Percentiles rank a stretch among this genome's conserved stretches.
Conservation (phyloP, 108 stramenopile genomes). For the Nitzschia palea region DNA sequence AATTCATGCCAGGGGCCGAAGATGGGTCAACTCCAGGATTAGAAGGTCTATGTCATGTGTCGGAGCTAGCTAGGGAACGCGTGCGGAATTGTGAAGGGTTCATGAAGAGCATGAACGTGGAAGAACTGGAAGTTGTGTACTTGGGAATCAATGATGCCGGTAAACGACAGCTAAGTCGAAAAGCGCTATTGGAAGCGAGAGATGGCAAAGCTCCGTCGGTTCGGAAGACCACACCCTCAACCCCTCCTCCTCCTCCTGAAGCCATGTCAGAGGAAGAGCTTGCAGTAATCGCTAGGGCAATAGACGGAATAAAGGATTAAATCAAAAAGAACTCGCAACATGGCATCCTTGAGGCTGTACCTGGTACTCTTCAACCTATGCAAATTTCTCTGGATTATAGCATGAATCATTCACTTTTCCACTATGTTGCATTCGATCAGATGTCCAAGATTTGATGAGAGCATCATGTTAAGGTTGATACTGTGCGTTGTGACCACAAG, state of each 20-base stretch:
- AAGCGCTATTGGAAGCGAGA: constrained; percentile 54
- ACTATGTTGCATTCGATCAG: too few species aligned
- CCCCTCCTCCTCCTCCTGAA: constrained; percentile 23
- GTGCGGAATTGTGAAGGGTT: constrained; percentile 84
- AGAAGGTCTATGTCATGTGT: constrained; percentile 86
- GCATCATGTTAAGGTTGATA: too few species aligned
- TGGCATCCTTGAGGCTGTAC: too few species aligned
- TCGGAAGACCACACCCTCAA: constrained; percentile 4
- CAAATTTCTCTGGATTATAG: too few species aligned
- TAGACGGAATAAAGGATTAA: constrained; percentile 54
- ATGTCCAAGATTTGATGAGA: too few species aligned
- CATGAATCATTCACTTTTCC: too few species aligned
- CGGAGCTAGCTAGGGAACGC: constrained; percentile 74
- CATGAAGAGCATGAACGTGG: constrained; percentile 59
- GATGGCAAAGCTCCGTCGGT: not conserved
- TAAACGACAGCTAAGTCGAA: constrained; percentile 72
- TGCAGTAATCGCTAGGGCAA: constrained; percentile 74
- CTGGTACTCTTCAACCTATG: too few species aligned
- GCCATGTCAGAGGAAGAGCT: constrained; percentile 70
- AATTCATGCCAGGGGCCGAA: constrained; percentile 82
- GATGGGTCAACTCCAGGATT: constrained; percentile 77
- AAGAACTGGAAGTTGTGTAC: constrained; percentile 75
- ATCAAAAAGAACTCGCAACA: too few species aligned
- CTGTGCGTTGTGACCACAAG: too few species aligned
- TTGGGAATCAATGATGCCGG: constrained; percentile 76